Percentiles rank a stretch among this genome's conserved stretches.
phyloP scores from a whole-genome alignment of 1,284 basidiomycete genomes.

The Rhodotorula sp. region DNA sequence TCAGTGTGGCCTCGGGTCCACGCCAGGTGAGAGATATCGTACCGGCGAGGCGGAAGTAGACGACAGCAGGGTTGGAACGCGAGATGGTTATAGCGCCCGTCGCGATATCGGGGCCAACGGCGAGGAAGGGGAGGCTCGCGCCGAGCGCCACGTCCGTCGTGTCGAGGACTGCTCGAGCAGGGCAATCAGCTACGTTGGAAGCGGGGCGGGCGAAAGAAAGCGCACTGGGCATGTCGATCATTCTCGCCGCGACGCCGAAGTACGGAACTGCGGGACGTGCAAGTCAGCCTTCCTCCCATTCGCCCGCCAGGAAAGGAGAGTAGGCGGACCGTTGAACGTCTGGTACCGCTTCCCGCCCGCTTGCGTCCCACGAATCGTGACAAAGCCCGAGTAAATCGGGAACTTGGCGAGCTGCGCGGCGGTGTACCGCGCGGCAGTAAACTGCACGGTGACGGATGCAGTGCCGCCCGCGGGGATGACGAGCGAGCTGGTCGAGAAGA shows the following conservation, averaged over 20 bases:
- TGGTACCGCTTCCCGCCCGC: background rate
- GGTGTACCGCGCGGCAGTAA: constrained; percentile 23
- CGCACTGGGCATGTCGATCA: constrained; percentile 40
- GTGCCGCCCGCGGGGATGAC: constrained; percentile 14
- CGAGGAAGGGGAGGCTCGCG: constrained; percentile 30
- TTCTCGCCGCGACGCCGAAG: constrained; percentile 35
- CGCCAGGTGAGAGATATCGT: background rate
- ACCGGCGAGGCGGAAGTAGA: constrained; percentile 31
- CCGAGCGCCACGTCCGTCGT: constrained; percentile 30
- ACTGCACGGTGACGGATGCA: background rate
- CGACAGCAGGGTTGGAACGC: constrained; percentile 1
- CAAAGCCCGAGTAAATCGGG: constrained; percentile 42
- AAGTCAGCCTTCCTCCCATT: background rate
- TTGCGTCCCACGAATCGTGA: constrained; percentile 10
- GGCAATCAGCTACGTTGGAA: background rate
- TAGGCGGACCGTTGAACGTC: background rate
- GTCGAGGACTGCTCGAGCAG: constrained; percentile 26
- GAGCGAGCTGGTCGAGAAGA: constrained; percentile 10
- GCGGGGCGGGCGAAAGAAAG: background rate
- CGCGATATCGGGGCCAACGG: constrained; percentile 19
- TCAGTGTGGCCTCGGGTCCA: background rate
- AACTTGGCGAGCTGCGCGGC: constrained; percentile 15
- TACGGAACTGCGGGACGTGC: constrained; percentile 29
- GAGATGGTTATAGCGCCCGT: constrained; percentile 11
- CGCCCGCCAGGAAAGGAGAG: background rate